These are phyloP conservation scores for Lentinula edodes DNA, from an alignment of 768 basidiomycete species.

Conservation along the genomic window DNA sequence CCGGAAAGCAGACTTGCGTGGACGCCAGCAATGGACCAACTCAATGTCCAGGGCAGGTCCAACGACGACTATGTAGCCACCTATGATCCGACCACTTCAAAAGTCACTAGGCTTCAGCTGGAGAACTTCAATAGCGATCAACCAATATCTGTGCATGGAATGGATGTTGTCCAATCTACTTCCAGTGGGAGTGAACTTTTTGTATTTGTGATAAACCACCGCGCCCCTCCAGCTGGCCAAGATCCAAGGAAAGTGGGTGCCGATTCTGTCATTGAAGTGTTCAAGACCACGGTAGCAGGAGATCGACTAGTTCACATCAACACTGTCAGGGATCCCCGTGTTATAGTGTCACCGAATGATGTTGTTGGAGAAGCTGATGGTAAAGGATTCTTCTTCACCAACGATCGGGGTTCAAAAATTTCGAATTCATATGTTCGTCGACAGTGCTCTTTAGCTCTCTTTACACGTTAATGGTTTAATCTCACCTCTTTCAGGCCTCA, in stretches of 20 bases:
- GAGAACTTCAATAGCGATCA: conserved; percentile 29
- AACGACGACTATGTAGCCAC: conserved; percentile 52
- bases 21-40: conserved; percentile 35
- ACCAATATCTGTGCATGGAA: conserved; percentile 56
- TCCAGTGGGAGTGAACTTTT: conserved; percentile 44
- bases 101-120: conserved; percentile 42
- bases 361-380: conserved; percentile 60
- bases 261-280: conserved; percentile 68
- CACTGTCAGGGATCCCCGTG: conserved; percentile 46
- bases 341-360: conserved; percentile 66
- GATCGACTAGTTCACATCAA: conserved; percentile 43
- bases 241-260: conserved; percentile 47
- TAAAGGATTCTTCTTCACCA: conserved; percentile 63
- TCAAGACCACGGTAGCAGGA: conserved; percentile 45
- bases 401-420: conserved; percentile 53
- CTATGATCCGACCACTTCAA: conserved; percentile 44
- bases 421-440: conserved; percentile 44
- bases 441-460: not conserved
- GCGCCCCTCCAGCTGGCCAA: conserved; percentile 38
- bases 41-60: conserved; percentile 32
- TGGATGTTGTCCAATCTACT: conserved; percentile 59
- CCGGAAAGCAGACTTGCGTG: conserved; percentile 42
- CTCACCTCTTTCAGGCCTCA: conserved; percentile 10
- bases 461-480: not conserved
- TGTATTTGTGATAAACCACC: conserved; percentile 71